Evolutionary conservation across 2,329 filamentous ascomycete species (phyloP).

Genomic region (Neoascochyta sp.): DNA sequence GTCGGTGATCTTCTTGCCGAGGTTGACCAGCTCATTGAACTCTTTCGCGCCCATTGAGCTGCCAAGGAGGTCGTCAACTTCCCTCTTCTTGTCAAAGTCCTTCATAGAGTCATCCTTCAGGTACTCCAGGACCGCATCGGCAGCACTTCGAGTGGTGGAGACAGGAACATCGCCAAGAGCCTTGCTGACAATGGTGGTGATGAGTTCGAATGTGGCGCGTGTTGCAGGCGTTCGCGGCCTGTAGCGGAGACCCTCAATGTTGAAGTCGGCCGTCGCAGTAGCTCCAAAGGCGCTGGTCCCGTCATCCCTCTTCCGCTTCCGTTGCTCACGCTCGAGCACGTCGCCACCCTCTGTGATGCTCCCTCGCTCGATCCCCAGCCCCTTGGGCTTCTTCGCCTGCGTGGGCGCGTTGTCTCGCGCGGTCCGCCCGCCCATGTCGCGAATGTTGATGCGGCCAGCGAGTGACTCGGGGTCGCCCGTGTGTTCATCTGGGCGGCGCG

Average conservation of each 20-base stretch:
- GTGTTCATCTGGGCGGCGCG: conserved; percentile 86
- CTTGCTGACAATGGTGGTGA: conserved; percentile 83
- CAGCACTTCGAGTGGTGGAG: conserved; percentile 87
- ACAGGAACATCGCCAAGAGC: conserved; percentile 90
- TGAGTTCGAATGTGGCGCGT: conserved; percentile 88
- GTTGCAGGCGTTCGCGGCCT: conserved; percentile 88
- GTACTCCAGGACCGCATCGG: conserved; percentile 84
- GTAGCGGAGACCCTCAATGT: conserved; percentile 89
- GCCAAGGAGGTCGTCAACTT: conserved; percentile 91
- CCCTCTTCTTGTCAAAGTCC: conserved; percentile 97
- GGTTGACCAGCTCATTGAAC: conserved; percentile 93
- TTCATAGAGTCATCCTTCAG: conserved; percentile 95
- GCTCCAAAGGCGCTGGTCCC: conserved; percentile 61
- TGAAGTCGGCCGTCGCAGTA: conserved; percentile 71
- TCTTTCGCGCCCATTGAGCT: conserved; percentile 76
- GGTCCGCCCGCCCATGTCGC: conserved; percentile 87
- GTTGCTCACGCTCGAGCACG: conserved; percentile 77
- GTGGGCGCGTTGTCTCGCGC: conserved; percentile 76
- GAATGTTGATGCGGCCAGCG: conserved; percentile 86
- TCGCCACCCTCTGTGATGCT: conserved; percentile 76
- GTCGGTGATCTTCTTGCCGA: conserved; percentile 98
- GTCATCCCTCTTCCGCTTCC: conserved; percentile 77
- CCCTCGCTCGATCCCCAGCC: conserved; percentile 69
- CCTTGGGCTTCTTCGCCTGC: conserved; percentile 66
- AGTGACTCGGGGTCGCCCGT: conserved; percentile 97